phyloP scores from a whole-genome alignment of 768 basidiomycete species.

The Tricholoma bakamatsutake region DNA sequence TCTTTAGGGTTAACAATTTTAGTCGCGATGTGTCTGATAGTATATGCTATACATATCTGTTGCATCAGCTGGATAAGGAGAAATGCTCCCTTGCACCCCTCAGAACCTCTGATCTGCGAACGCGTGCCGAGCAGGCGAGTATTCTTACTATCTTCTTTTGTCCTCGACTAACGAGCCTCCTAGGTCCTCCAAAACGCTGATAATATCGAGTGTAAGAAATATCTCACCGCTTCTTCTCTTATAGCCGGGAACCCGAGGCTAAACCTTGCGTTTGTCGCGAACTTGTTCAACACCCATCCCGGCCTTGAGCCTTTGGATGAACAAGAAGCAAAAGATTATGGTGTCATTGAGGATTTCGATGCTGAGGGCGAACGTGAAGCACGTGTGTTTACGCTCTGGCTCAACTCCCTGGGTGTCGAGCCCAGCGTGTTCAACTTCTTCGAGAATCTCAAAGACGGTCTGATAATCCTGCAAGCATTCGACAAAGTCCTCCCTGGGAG shows the following conservation, averaged over 20 bases:
- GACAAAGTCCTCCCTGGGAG: constrained; percentile 92
- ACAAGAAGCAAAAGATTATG: constrained; percentile 87
- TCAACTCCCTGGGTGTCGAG: constrained; percentile 95
- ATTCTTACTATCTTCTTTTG: not conserved
- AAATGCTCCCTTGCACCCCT: constrained; percentile 89
- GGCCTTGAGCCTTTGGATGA: constrained; percentile 93
- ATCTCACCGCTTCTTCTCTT: constrained; percentile 87
- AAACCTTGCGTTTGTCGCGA: constrained; percentile 97
- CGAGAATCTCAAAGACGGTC: constrained; percentile 90
- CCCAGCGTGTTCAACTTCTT: constrained; percentile 96
- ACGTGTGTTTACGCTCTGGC: constrained; percentile 95
- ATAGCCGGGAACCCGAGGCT: constrained; percentile 93
- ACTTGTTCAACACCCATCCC: constrained; percentile 97
- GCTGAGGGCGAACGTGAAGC: constrained; percentile 99
- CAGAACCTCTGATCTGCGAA: constrained; percentile 74
- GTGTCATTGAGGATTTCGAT: constrained; percentile 92
- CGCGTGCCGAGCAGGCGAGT: constrained; percentile 77
- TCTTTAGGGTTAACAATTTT: constrained; percentile 87
- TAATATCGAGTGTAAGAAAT: constrained; percentile 90
- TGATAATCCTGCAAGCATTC: constrained; percentile 90
- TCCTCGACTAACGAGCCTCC: not conserved
- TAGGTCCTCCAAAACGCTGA: constrained; percentile 91
- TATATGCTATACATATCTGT: constrained; percentile 94
- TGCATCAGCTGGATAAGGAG: constrained; percentile 94
- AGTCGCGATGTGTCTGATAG: constrained; percentile 95